Evolutionary conservation across 2,329 filamentous ascomycete genomes (phyloP).

Genomic region (Colletotrichum eremochloae): DNA sequence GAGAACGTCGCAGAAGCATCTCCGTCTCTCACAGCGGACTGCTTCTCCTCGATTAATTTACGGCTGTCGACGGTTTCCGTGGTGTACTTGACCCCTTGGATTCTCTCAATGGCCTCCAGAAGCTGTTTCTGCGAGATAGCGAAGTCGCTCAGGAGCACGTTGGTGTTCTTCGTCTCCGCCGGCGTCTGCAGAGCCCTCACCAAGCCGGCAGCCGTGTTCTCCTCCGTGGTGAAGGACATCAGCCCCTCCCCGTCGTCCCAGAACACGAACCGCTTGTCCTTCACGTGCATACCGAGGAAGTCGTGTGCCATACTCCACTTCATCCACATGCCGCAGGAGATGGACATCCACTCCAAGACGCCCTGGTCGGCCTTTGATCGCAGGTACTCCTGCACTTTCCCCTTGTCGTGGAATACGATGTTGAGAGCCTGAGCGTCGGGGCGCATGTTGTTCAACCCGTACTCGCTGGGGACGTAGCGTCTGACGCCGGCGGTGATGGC

Average conservation of each 20-base stretch:
- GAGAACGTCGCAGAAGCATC: conserved; percentile 45
- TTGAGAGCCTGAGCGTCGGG: conserved; percentile 25
- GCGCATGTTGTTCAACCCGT: conserved; percentile 49
- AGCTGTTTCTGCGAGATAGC: conserved; percentile 50
- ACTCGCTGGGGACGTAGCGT: conserved; percentile 67
- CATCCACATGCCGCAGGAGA: conserved; percentile 43
- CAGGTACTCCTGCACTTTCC: conserved; percentile 41
- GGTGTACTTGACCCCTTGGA: conserved; percentile 58
- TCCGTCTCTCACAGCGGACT: conserved; percentile 46
- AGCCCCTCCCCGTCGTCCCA: conserved; percentile 52
- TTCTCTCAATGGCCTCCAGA: conserved; percentile 63
- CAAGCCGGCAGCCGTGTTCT: conserved; percentile 50
- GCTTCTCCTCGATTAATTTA: conserved; percentile 48
- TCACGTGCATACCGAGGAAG: conserved; percentile 42
- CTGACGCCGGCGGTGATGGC: conserved; percentile 65
- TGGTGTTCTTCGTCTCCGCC: conserved; percentile 51
- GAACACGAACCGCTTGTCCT: conserved; percentile 45
- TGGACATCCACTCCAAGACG: conserved; percentile 22
- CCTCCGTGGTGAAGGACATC: conserved; percentile 52
- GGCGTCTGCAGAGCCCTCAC: conserved; percentile 45
- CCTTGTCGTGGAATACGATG: conserved; percentile 38
- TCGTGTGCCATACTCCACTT: conserved; percentile 34
- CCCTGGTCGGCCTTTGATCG: conserved; percentile 10
- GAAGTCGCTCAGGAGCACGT: conserved; percentile 52
- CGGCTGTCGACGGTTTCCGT: conserved; percentile 47